Base-by-base conservation (phyloP, 306 rosid genomes). In the Urtica urens region DNA sequence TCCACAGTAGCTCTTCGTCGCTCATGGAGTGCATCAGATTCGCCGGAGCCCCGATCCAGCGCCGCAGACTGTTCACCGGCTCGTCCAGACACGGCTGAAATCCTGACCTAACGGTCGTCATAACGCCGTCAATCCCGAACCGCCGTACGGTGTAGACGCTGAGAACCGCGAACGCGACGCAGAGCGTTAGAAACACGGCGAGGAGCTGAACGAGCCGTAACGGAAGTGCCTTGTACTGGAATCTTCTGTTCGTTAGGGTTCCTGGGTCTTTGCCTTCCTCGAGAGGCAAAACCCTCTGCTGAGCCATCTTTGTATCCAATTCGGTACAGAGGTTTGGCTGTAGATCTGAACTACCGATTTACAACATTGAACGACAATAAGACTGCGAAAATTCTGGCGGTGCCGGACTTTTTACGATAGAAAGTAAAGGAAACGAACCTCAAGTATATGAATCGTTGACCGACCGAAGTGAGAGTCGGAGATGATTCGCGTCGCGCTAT, bases 221-320 rank as follows among this genome's bases (percentile, higher is more conserved):
- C 2, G 96, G 84, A 78, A 81, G 59, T 9, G 86, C 75, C 71
- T 77, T 85, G 7, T 70, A 37, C 41, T 69, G 87, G 53, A 46
- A 71, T 22, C 64, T 33, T 58, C 94, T 60, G 66, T 14, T 60
- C n/a, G 17, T 27, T 27, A 34, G 49, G 55, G 31, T 48, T 40
- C 60, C 65, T 4, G 56, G 68, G 43, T 80, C 85, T 53, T 77
- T 79, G 43, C 93, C 94, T 70, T 85, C 96, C 70, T 92, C 99
- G 38, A 70, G 19, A 19, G 78, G 60, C 64, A 58, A 59, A 49
- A 41, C 94, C 66, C 93, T 75, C 19, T 81, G 70, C 46, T 81
- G 93, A n/a, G n/a, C n/a, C 95, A 90, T 85, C 74, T 66, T 67
- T 22, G 7, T 39, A 15, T 39, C 44, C 15, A 39, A 39, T 39